Evolutionary conservation across 2,329 filamentous ascomycete species (phyloP).

Genomic region (Penicillium psychrosexuale): DNA sequence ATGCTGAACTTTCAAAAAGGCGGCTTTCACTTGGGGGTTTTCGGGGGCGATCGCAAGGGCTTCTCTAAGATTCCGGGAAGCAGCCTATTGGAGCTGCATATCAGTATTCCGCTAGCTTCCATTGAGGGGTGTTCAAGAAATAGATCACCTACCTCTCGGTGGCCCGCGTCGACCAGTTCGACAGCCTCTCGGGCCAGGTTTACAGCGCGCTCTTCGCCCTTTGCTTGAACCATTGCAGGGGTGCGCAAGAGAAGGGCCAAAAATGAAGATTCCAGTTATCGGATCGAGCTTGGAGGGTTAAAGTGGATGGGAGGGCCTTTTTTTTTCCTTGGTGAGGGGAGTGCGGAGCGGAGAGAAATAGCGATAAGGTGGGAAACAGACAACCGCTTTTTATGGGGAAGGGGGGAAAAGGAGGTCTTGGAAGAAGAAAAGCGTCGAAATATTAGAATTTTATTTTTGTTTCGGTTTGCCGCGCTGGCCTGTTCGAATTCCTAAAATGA

Average conservation of each 20-base stretch:
- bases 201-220: constrained; percentile 46
- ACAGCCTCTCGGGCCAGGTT: constrained; percentile 48
- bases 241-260: constrained; percentile 9
- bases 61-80: constrained; percentile 48
- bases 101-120: background rate
- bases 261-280: background rate
- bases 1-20: constrained; percentile 45
- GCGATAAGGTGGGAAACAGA: constrained; percentile 9
- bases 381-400: constrained; percentile 6
- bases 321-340: constrained; percentile 11
- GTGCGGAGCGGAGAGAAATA: constrained; percentile 12
- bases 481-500: background rate
- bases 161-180: constrained; percentile 45
- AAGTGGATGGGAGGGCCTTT: constrained; percentile 6
- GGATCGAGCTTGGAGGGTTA: background rate
- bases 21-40: constrained; percentile 44
- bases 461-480: constrained; percentile 5
- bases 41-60: constrained; percentile 48
- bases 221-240: constrained; percentile 43
- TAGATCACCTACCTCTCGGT: constrained; percentile 42
- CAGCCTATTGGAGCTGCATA: constrained; percentile 34
- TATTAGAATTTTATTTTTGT: background rate
- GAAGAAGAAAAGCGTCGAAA: background rate
- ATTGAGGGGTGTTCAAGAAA: background rate
- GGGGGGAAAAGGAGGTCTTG: constrained; percentile 4